A percentile compares a stretch with the other conserved stretches of the same genome.
Conservation (phyloP, 768 basidiomycete species). For the Sporobolomyces roseus region DNA sequence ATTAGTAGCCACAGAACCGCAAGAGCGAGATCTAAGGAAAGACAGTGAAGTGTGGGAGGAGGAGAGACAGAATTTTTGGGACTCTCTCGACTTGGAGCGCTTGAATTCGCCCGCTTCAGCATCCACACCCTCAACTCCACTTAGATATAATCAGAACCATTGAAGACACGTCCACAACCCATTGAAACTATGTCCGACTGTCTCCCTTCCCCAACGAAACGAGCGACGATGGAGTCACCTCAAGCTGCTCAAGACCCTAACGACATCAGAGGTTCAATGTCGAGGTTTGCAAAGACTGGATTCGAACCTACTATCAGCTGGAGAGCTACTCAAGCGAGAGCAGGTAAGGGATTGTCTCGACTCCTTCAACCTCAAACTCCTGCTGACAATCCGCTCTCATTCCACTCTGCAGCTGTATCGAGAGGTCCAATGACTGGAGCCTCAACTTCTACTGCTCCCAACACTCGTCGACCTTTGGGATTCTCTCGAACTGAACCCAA, state of each 20-base stretch:
- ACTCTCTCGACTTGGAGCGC: not conserved
- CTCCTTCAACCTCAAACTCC: not conserved
- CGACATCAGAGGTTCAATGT: constrained; percentile 22
- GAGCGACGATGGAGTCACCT: not conserved
- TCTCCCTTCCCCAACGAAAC: constrained; percentile 24
- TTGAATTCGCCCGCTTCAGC: not conserved
- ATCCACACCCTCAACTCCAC: not conserved
- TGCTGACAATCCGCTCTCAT: not conserved
- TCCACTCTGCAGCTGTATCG: constrained; percentile 7
- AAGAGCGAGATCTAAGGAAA: too few relatives aligned
- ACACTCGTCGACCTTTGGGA: constrained; percentile 26
- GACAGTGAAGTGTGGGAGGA: too few relatives aligned
- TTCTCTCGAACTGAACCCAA: constrained; percentile 14
- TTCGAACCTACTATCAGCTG: not conserved
- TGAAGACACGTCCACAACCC: not conserved
- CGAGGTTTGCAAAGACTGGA: not conserved
- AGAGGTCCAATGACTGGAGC: not conserved
- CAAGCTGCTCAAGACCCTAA: not conserved
- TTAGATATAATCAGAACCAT: not conserved
- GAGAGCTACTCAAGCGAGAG: not conserved
- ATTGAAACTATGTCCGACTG: not conserved
- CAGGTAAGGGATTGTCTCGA: constrained; percentile 4
- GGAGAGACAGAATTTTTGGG: too few relatives aligned
- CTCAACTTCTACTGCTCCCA: not conserved
- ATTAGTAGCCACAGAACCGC: too few relatives aligned